Conservation (phyloP, 139 green algal genomes). For the Tetraselmis striata region DNA sequence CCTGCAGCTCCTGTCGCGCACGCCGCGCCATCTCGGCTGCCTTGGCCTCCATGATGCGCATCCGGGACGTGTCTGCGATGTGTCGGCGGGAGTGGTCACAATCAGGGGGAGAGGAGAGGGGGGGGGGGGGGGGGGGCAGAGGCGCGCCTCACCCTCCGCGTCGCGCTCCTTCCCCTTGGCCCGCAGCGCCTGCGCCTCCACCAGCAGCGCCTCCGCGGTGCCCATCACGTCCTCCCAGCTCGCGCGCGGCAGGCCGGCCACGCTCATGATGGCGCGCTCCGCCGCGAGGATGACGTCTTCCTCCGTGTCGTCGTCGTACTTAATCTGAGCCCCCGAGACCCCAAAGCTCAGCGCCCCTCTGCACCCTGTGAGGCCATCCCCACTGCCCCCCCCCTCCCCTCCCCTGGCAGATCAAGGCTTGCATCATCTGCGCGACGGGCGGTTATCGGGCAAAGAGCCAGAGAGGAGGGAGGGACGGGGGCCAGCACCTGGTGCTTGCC, state of each 20-base stretch:
- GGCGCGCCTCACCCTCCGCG: not conserved
- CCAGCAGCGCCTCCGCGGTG: not conserved
- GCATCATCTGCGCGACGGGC: too few relatives aligned
- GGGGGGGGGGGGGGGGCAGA: not conserved
- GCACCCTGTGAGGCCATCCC: too few relatives aligned
- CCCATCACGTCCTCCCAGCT: not conserved
- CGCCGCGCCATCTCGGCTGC: not conserved
- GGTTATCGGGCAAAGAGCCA: not conserved
- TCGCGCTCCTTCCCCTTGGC: not conserved
- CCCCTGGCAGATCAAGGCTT: too few relatives aligned
- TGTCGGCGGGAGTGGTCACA: not conserved
- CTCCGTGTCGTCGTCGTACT: not conserved
- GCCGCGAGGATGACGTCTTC: not conserved
- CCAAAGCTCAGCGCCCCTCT: too few relatives aligned
- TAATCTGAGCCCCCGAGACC: too few relatives aligned
- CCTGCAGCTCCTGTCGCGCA: not conserved
- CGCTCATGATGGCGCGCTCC: not conserved
- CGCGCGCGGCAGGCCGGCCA: not conserved
- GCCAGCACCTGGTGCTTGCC: not conserved
- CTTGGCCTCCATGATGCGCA: not conserved
- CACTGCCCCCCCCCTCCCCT: too few relatives aligned
- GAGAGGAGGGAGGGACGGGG: not conserved
- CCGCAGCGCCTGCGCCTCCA: not conserved
- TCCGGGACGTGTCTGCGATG: not conserved
- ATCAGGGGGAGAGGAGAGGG: not conserved